phyloP scores from a whole-genome alignment of 1,284 basidiomycete genomes.

The Marasmius sp. region DNA sequence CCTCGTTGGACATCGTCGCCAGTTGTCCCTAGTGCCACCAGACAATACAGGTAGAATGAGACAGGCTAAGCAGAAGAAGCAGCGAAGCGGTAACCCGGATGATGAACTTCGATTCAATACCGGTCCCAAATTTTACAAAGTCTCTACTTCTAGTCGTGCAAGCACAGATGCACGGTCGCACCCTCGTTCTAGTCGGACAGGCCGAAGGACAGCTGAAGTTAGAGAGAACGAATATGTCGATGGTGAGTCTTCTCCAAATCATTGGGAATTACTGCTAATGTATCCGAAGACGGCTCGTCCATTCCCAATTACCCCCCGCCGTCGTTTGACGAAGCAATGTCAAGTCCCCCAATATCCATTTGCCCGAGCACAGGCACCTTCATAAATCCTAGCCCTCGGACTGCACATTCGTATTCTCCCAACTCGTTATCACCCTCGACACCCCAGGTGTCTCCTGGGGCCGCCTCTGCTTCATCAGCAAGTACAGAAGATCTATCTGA shows the following conservation, averaged over 20 bases:
- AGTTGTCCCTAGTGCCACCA: conserved; percentile 46
- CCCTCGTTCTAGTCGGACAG: conserved; percentile 19
- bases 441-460: not conserved
- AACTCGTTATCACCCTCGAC: conserved; percentile 13
- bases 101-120: conserved; percentile 37
- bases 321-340: conserved; percentile 56
- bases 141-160: conserved; percentile 6
- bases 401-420: not conserved
- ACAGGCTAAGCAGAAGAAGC: conserved; percentile 43
- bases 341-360: conserved; percentile 28
- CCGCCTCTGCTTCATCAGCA: not conserved
- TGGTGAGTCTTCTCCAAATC: conserved; percentile 12
- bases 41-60: conserved; percentile 55
- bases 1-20: conserved; percentile 53
- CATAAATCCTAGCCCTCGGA: conserved; percentile 16
- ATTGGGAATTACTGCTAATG: not conserved
- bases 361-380: conserved; percentile 31
- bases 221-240: conserved; percentile 12
- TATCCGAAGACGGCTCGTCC: conserved; percentile 18
- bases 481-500: conserved; percentile 18
- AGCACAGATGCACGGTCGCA: conserved; percentile 20
- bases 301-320: conserved; percentile 61
- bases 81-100: conserved; percentile 20
- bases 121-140: conserved; percentile 26
- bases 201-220: conserved; percentile 17